These are phyloP conservation scores for Stentor coeruleus DNA, from an alignment of 73 alveolate species.

Conservation along the genomic window DNA sequence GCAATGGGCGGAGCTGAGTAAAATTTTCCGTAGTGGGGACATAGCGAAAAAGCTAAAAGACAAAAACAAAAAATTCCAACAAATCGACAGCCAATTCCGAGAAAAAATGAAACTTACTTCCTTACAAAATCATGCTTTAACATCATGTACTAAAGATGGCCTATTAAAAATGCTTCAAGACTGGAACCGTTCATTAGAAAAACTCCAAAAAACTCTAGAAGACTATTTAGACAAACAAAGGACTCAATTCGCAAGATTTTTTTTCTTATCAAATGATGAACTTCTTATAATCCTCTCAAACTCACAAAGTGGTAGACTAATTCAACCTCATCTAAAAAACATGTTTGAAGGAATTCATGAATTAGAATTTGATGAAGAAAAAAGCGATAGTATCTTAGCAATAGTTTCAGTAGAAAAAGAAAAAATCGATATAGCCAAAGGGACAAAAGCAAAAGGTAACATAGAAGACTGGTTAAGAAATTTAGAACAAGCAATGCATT, in stretches of 20 bases:
- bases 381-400: constrained; percentile 72
- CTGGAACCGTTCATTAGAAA: constrained; percentile 75
- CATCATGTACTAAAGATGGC: constrained; percentile 53
- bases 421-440: constrained; percentile 57
- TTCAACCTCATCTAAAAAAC: constrained; percentile 87
- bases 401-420: constrained; percentile 82
- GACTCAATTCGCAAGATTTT: constrained; percentile 89
- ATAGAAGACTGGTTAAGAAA: constrained; percentile 80
- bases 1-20: constrained; percentile 63
- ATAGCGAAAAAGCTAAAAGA: constrained; percentile 90
- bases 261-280: constrained; percentile 94
- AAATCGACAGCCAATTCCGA: constrained; percentile 86
- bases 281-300: constrained; percentile 88
- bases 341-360: constrained; percentile 92
- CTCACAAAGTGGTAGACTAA: constrained; percentile 84
- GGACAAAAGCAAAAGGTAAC: constrained; percentile 62
- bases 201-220: constrained; percentile 80
- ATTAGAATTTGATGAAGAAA: constrained; percentile 61
- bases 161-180: constrained; percentile 65
- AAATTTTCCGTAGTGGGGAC: constrained; percentile 95
- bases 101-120: constrained; percentile 84
- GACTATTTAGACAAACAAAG: constrained; percentile 93
- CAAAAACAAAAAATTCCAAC: constrained; percentile 82
- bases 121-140: constrained; percentile 73
- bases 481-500: constrained; percentile 68